phyloP scores from a whole-genome alignment of 495 filamentous ascomycete genomes.

The Penicillium steckii region DNA sequence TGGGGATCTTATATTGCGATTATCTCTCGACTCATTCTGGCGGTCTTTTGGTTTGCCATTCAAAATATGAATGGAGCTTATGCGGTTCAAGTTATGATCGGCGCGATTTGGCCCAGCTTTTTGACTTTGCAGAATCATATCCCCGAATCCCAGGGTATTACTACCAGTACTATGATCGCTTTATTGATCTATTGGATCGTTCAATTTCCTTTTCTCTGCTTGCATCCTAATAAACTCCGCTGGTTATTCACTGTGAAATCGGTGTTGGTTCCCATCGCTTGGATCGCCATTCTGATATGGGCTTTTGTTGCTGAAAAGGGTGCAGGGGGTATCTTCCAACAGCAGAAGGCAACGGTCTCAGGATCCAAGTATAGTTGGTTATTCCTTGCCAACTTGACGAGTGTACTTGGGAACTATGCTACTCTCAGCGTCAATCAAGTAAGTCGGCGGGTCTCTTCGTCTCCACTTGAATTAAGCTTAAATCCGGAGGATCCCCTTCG shows the following conservation, averaged over 20 bases:
- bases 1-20: constrained; percentile 68
- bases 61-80: constrained; percentile 67
- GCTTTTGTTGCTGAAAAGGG: constrained; percentile 42
- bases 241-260: constrained; percentile 48
- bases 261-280: constrained; percentile 43
- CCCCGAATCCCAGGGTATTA: constrained; percentile 58
- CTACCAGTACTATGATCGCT: constrained; percentile 60
- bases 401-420: constrained; percentile 44
- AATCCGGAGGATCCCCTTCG: neutral
- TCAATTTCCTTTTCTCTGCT: constrained; percentile 47
- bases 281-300: constrained; percentile 50
- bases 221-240: constrained; percentile 44
- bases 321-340: constrained; percentile 27
- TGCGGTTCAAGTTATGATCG: constrained; percentile 63
- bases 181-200: constrained; percentile 58
- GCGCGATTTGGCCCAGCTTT: constrained; percentile 67
- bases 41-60: constrained; percentile 73
- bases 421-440: constrained; percentile 43
- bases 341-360: constrained; percentile 31
- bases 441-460: neutral
- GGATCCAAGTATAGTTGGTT: constrained; percentile 43
- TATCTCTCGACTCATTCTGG: constrained; percentile 63
- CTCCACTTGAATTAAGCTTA: neutral
- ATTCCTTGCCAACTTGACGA: constrained; percentile 44
- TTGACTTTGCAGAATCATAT: constrained; percentile 53